phyloP scores from a whole-genome alignment of 441 rosid species.

The Corymbia calophylla region DNA sequence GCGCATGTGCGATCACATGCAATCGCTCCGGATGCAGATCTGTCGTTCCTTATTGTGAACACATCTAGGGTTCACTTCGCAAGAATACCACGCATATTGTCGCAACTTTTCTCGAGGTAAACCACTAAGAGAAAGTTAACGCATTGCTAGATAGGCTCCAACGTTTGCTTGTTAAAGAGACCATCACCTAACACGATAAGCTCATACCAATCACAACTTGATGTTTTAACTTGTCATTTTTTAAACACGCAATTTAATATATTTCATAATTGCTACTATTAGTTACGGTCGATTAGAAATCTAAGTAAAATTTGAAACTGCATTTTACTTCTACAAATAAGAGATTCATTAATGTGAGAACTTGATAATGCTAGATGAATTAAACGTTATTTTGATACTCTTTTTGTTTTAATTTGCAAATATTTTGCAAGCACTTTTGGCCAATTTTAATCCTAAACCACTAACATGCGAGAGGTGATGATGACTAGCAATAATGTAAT shows the following conservation, averaged over 20 bases:
- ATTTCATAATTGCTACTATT: not conserved
- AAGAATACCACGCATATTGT: not conserved
- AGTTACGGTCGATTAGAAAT: fast-evolving
- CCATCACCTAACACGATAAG: too few relatives aligned
- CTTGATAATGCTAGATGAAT: not conserved
- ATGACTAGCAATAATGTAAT: not conserved
- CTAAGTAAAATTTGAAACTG: not conserved
- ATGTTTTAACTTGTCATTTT: not conserved
- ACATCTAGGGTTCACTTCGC: not conserved
- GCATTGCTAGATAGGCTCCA: fast-evolving
- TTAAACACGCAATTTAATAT: not conserved
- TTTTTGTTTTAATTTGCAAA: not conserved
- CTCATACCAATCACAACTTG: not conserved
- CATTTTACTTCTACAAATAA: fast-evolving
- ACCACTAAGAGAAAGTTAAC: not conserved
- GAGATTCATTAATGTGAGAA: fast-evolving
- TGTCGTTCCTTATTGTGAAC: not conserved
- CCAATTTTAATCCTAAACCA: not conserved
- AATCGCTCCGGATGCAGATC: not conserved
- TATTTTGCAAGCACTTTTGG: not conserved
- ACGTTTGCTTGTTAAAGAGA: not conserved
- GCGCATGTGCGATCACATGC: not conserved
- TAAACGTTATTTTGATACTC: fast-evolving
- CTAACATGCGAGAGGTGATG: not conserved
- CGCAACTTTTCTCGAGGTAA: not conserved